These are phyloP conservation scores for Logfia minima DNA, from an alignment of 129 eudicot genomes.

Conservation along the genomic window DNA sequence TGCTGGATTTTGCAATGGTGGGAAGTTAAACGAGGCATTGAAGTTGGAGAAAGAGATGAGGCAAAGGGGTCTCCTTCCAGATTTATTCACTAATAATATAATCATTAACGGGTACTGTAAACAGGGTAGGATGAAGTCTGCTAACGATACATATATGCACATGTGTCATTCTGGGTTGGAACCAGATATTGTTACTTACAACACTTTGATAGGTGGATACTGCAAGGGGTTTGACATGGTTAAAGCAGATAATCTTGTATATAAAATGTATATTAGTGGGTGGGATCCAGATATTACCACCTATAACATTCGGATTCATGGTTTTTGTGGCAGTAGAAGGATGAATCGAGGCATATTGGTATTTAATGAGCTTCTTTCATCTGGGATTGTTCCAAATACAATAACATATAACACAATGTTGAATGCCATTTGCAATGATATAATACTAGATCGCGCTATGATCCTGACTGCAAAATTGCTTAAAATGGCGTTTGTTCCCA, in stretches of 20 bases:
- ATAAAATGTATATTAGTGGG: constrained; percentile 57
- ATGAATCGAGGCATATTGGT: constrained; percentile 61
- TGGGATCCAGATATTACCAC: constrained; percentile 80
- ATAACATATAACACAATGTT: constrained; percentile 85
- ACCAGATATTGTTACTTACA: constrained; percentile 82
- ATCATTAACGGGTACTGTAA: constrained; percentile 79
- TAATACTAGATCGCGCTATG: constrained; percentile 67
- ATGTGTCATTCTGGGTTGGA: constrained; percentile 34
- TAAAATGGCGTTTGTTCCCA: constrained; percentile 90
- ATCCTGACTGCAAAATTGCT: constrained; percentile 78
- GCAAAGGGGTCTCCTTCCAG: constrained; percentile 70
- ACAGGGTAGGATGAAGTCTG: constrained; percentile 81
- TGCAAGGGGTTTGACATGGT: constrained; percentile 71
- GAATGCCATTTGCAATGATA: constrained; percentile 71
- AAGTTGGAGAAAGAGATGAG: constrained; percentile 76
- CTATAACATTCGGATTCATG: constrained; percentile 78
- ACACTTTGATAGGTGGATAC: constrained; percentile 82
- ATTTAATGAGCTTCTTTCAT: constrained; percentile 75
- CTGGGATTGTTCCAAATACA: constrained; percentile 74
- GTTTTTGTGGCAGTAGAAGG: constrained; percentile 53
- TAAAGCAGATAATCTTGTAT: constrained; percentile 58
- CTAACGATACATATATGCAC: constrained; percentile 51
- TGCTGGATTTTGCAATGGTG: constrained; percentile 59
- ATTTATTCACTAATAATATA: constrained; percentile 63
- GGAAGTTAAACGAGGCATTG: constrained; percentile 57